phyloP scores from a whole-genome alignment of 2,329 filamentous ascomycete genomes.

The Coniosporium tulheliwenetii region DNA sequence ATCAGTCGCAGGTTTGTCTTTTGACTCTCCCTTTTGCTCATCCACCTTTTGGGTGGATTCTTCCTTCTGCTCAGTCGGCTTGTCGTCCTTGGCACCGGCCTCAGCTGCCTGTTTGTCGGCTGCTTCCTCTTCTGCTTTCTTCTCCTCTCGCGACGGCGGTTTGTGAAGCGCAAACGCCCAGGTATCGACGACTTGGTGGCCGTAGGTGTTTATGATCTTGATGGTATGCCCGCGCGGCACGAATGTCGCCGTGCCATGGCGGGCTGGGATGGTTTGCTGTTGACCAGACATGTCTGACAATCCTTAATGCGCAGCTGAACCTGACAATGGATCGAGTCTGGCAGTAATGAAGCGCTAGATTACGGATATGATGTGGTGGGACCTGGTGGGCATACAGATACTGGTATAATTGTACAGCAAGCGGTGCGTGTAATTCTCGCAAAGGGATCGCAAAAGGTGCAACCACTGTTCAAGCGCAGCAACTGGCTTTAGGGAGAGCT shows the following conservation, averaged over 20 bases:
- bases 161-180: slow-evolving; percentile 32
- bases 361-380: no score
- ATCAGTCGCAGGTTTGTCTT: slow-evolving; percentile 5
- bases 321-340: no score
- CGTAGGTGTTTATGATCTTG: slow-evolving; percentile 34
- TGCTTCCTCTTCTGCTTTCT: not conserved
- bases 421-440: no score
- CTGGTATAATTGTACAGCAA: no score
- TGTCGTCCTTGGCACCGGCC: no score
- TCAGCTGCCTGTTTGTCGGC: not conserved
- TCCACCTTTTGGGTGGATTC: slow-evolving; percentile 8
- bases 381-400: no score
- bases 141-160: slow-evolving; percentile 19
- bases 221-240: slow-evolving; percentile 31
- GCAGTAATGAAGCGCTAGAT: no score
- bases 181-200: slow-evolving; percentile 32
- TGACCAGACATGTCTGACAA: slow-evolving; percentile 17
- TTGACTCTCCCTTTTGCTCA: slow-evolving; percentile 3
- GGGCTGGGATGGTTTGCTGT: slow-evolving; percentile 30
- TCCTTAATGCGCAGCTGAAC: no score
- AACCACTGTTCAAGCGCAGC: no score
- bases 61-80: no score
- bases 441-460: no score
- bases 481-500: no score
- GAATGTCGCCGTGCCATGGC: slow-evolving; percentile 34